Evolutionary conservation across 1,284 basidiomycete genomes (phyloP), one percentile per base, ranked within the genome.

Genomic region (Papiliotrema terrestris): DNA sequence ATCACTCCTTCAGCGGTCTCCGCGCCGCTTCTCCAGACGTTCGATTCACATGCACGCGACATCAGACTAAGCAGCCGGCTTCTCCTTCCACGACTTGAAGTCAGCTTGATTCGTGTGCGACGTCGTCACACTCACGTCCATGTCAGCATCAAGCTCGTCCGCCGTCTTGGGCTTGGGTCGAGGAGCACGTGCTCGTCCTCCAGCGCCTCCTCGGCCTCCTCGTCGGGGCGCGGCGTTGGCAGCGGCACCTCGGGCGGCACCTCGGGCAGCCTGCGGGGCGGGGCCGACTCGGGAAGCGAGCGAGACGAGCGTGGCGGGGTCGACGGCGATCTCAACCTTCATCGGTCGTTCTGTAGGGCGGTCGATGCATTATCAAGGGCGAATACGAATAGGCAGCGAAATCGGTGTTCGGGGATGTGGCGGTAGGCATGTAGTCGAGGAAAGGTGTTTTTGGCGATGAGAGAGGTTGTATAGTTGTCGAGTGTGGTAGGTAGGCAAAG

Each of bases 291-390:
- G 75, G 17, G 74, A 83, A 20, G 82, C 84, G 62, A 94, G 81
- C 9, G 87, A 81, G 5, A 83, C 81, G n/a, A 85, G 82, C 52
- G 83, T 83, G 51, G 86, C 81, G 23, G 92, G 92, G 80, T 95
- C 91, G 72, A 97, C 83, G 45, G 97, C 86, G 60, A 98, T 91
- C 82, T 98, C 95, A 62, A 98, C 93, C 82, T 93, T 95, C 89
- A 98, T 95, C 25, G 93, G 89, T 69, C 90, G 89, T 83, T 93
- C 92, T 96, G 23, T 11, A 32, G 5, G 29, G 29, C 29, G 29
- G 29, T 32, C 5, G 29, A 11, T 11, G 29, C 11, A 6, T 3
- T 20, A 15, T 45, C 19, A 26, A 45, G 43, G n/a, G 23, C 80
- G 78, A 51, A 57, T 52, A 22, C 46, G 46, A 52, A 44, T 37